Conservation (phyloP, 2,329 filamentous ascomycete genomes). For the Epichloe scottii region DNA sequence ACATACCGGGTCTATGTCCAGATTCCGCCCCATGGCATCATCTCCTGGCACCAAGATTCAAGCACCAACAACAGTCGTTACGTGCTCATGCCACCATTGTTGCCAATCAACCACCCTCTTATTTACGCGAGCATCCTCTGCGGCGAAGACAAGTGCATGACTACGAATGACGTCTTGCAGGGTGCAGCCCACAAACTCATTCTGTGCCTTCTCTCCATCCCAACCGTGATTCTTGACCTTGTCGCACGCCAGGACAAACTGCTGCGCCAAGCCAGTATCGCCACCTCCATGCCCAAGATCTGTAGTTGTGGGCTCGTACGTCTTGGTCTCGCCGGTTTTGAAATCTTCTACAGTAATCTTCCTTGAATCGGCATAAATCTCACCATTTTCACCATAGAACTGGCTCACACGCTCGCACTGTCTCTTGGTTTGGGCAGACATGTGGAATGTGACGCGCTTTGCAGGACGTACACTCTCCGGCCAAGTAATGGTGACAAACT, state of each 20-base stretch:
- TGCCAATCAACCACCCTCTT: conserved; percentile 63
- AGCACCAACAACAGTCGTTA: conserved; percentile 9
- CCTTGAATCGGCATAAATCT: conserved; percentile 72
- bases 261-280: conserved; percentile 51
- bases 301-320: conserved; percentile 19
- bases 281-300: conserved; percentile 29
- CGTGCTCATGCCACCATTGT: conserved; percentile 53
- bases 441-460: conserved; percentile 85
- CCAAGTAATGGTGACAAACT: conserved; percentile 80
- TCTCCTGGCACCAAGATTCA: no score
- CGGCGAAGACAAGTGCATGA: conserved; percentile 87
- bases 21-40: no score
- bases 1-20: no score
- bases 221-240: conserved; percentile 60
- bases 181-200: conserved; percentile 64
- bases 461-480: conserved; percentile 54
- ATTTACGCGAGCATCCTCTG: conserved; percentile 67
- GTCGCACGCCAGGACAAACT: conserved; percentile 74
- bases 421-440: conserved; percentile 81
- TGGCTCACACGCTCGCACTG: conserved; percentile 77
- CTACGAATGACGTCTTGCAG: conserved; percentile 80
- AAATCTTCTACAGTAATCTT: conserved; percentile 62
- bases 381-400: conserved; percentile 76
- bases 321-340: conserved; percentile 20
- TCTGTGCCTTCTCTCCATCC: conserved; percentile 59